phyloP scores from a whole-genome alignment of 495 filamentous ascomycete genomes.

The Chaetomium tenue region DNA sequence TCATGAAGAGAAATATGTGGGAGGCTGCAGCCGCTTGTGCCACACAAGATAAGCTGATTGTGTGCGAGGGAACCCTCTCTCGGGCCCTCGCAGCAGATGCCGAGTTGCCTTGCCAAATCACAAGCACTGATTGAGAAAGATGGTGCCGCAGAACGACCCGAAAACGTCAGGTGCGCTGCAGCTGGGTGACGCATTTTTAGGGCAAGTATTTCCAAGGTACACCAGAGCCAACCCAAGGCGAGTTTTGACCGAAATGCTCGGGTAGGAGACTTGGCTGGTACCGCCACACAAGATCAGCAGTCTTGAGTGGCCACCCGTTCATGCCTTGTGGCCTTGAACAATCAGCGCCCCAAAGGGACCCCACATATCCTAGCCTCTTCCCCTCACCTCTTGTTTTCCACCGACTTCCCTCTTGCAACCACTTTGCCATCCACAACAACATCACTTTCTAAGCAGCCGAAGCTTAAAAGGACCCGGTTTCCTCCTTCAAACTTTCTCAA shows the following conservation, averaged over 20 bases:
- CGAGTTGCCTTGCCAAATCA: too few relatives aligned
- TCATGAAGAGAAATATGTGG: too few relatives aligned
- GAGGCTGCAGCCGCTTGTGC: too few relatives aligned
- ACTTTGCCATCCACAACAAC: constrained; percentile 31
- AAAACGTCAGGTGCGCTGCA: constrained; percentile 7
- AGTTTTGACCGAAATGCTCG: background rate
- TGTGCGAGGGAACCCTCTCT: too few relatives aligned
- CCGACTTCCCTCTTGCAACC: constrained; percentile 28
- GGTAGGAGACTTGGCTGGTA: background rate
- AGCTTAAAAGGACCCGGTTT: constrained; percentile 6
- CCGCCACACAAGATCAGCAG: background rate
- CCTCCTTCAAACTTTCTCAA: constrained; percentile 3
- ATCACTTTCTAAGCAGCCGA: constrained; percentile 24
- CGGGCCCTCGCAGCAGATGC: too few relatives aligned
- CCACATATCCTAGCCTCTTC: constrained; percentile 31
- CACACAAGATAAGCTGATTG: too few relatives aligned
- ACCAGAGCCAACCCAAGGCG: constrained; percentile 8
- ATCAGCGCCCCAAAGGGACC: constrained; percentile 5
- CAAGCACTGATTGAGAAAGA: background rate
- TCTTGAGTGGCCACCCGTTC: constrained; percentile 18
- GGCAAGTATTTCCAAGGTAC: constrained; percentile 2
- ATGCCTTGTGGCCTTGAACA: constrained; percentile 33
- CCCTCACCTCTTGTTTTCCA: constrained; percentile 27
- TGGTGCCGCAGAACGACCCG: background rate
- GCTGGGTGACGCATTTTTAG: constrained; percentile 9